Evolutionary conservation across 768 basidiomycete genomes (phyloP), one percentile per base, ranked within the genome.

Genomic region (Lentinula edodes): DNA sequence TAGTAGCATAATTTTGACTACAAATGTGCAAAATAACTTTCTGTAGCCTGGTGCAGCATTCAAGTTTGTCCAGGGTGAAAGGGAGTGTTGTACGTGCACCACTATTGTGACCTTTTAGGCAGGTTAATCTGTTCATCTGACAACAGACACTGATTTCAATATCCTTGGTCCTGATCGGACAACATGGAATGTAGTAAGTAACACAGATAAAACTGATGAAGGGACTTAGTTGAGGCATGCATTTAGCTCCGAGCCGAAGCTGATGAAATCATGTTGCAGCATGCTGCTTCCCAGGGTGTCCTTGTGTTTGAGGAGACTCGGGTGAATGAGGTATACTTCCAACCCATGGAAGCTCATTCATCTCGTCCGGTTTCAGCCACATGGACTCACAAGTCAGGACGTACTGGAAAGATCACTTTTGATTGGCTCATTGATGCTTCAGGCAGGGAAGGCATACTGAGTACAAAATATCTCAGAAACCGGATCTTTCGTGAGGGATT

Each of bases 351-450:
- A 15, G 36, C 45, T 39, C n/a, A n/a, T n/a, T n/a, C n/a, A n/a
- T n/a, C n/a, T n/a, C 72, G 74, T 41, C 85, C 86, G 13, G 67
- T 80, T 28, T 83, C 81, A n/a, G 85, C 82, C 62, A 71, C 73
- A 36, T 89, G 85, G 80, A 60, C 52, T 53, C 50, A 58, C 53
- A 57, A 65, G 61, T 58, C 53, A 34, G 58, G 55, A 48, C 56
- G n/a, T 52, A 57, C 35, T 35, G 83, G 86, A 5, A 77, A 76
- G 28, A 88, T 86, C 16, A 74, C 76, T 1, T 91, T 91, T 61
- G 81, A 83, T 50, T 84, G 86, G 66, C 70, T 91, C 36, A 79
- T 91, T n/a, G 90, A 91, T 68, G 90, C 89, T 9, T 84, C 85
- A 13, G 90, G 90, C 41, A 81, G 90, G 16, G 76, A 81, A 0